Conservation (phyloP, 2,329 filamentous ascomycete species). For the Emericellopsis cladophorae region DNA sequence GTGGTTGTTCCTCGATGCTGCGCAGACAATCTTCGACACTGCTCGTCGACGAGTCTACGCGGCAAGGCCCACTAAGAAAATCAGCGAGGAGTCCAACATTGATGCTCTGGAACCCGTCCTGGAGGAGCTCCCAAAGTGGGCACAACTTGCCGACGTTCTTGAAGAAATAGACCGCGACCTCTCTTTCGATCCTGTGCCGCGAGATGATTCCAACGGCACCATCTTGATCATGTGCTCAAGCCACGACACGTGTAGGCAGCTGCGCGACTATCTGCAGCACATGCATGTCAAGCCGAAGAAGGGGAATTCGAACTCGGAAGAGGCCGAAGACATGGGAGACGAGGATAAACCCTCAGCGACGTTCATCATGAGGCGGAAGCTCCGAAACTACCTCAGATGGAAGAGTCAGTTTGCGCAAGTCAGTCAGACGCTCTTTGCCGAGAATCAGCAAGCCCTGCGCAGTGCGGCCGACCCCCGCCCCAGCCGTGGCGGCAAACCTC, state of each 20-base stretch:
- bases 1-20: slow-evolving; percentile 92
- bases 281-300: slow-evolving; percentile 62
- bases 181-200: slow-evolving; percentile 65
- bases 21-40: slow-evolving; percentile 85
- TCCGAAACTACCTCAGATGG: slow-evolving; percentile 82
- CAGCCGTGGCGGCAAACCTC: slow-evolving; percentile 45
- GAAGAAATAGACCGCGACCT: slow-evolving; percentile 88
- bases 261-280: slow-evolving; percentile 81
- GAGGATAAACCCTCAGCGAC: slow-evolving; percentile 56
- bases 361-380: slow-evolving; percentile 80
- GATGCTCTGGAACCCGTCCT: slow-evolving; percentile 66
- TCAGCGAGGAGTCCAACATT: slow-evolving; percentile 30
- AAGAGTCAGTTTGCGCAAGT: slow-evolving; percentile 81
- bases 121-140: slow-evolving; percentile 94
- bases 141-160: slow-evolving; percentile 73
- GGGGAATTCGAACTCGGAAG: slow-evolving; percentile 4
- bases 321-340: slow-evolving; percentile 1
- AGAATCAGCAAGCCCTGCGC: slow-evolving; percentile 67
- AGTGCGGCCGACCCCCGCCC: slow-evolving; percentile 47
- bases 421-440: slow-evolving; percentile 63
- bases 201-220: slow-evolving; percentile 79
- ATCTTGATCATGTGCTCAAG: slow-evolving; percentile 95
- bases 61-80: slow-evolving; percentile 41
- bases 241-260: slow-evolving; percentile 70
- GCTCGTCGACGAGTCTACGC: slow-evolving; percentile 82